These are phyloP conservation scores for Penstemon barbatus DNA, from an alignment of 257 asterid genomes.

Conservation along the genomic window DNA sequence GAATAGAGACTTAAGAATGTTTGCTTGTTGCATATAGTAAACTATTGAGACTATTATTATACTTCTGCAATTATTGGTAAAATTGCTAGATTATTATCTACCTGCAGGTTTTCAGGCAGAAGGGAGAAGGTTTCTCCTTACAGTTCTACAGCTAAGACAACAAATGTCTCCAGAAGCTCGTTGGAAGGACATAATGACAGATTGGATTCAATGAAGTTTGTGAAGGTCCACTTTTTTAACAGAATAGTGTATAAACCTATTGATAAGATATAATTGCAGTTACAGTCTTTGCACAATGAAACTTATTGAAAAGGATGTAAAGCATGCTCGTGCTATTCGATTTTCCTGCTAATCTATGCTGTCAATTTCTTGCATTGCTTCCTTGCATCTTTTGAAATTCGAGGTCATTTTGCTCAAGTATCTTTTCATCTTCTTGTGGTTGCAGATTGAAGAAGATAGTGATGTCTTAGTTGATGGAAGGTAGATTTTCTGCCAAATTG, in stretches of 20 bases:
- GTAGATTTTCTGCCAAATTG: constrained; percentile 28
- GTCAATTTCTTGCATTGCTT: constrained; percentile 4
- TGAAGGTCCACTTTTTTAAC: constrained; percentile 32
- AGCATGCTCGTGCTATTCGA: constrained; percentile 2
- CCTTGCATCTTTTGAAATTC: background rate
- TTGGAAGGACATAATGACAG: constrained; percentile 30
- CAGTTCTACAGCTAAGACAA: constrained; percentile 19
- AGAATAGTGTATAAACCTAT: constrained; percentile 18
- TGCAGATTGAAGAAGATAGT: constrained; percentile 36
- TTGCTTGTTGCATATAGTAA: background rate
- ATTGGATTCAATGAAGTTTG: constrained; percentile 22
- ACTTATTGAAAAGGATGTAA: background rate
- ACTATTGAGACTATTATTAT: constrained; percentile 1
- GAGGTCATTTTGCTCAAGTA: constrained; percentile 15
- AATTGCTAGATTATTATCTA: constrained; percentile 15
- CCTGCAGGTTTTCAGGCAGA: constrained; percentile 39
- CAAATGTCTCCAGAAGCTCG: constrained; percentile 20
- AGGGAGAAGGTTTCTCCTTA: constrained; percentile 20
- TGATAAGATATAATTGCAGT: constrained; percentile 16
- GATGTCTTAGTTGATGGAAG: constrained; percentile 33
- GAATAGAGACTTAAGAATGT: constrained; percentile 14
- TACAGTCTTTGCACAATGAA: background rate
- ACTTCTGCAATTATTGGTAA: constrained; percentile 11
- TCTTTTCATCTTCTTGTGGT: constrained; percentile 12
- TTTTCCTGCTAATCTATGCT: background rate